Base-by-base conservation (phyloP, 805 yeast genomes). In the Lachancea kluyveri region DNA sequence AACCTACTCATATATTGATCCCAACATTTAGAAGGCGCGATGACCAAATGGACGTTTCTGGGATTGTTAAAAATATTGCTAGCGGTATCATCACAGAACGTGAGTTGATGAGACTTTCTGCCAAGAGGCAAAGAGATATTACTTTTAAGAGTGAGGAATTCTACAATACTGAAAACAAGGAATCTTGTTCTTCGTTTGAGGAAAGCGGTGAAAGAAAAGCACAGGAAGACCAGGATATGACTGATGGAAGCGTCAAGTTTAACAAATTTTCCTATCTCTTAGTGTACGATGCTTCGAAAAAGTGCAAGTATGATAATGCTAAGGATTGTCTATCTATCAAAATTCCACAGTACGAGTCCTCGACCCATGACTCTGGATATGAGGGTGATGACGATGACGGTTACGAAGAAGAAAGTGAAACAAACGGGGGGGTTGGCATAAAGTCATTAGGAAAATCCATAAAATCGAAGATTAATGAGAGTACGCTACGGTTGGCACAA, bases 21-120 rank as follows among this genome's bases (percentile, higher is more conserved):
- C 77, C 76, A 22, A 70, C 76, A 13, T 59, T 71, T 45, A 41
- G 52, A 28, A 39, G 37, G 12, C 30, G 33, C 18, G 27, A 33
- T 11, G 28, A 31, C 1, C 27, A 37, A 7, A 17, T 42, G 6
- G 44, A 39, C 20, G 38, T 46, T 10, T 23, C 48, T 4, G 36
- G 39, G 11, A 38, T 50, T 15, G 34, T 50, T 10, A 37, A 33
- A 16, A 38, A 40, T 24, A 33, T 50, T 21, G 33, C 30, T 11
- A 35, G 36, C 6, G 52, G 50, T 4, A 41, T 43, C 1, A 21
- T 46, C n/a, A 37, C 37, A 8, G 43, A 43, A 21, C 30, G 33
- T 9, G 37, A 40, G 20, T 34, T 47, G 19, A 35, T 23, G 15
- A 20, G 26, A 20, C 21, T 41, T n/a, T n/a, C n/a, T 21, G 40